Evolutionary conservation across 1,284 basidiomycete genomes (phyloP).

Genomic region (Stereum hirsutum): DNA sequence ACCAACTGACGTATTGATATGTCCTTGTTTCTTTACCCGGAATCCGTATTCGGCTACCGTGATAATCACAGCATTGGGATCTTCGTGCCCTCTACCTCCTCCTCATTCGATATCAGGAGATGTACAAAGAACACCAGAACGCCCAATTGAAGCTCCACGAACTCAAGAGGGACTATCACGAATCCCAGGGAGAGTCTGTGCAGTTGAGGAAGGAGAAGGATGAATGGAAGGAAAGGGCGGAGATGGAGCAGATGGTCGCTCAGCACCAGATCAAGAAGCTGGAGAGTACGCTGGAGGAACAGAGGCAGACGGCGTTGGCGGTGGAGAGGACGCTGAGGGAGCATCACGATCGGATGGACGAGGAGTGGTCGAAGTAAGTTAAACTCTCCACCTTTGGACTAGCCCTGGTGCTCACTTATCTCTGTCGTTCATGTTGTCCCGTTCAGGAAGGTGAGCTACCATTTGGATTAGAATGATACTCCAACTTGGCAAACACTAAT

Average conservation of each 20-base stretch:
- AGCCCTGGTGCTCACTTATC: constrained; percentile 12
- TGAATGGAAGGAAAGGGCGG: too few species aligned
- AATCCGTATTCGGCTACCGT: too few species aligned
- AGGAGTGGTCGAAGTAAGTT: constrained; percentile 6
- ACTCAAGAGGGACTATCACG: constrained; percentile 8
- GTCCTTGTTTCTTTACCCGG: too few species aligned
- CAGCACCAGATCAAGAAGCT: background rate
- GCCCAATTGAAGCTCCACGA: constrained; percentile 9
- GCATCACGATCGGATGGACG: background rate
- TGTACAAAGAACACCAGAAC: constrained; percentile 13
- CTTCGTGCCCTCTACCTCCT: constrained; percentile 13
- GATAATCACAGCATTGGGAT: constrained; percentile 13
- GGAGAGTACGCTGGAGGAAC: background rate
- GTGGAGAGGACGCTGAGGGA: constrained; percentile 2
- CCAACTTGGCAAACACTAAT: too few species aligned
- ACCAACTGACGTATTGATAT: too few species aligned
- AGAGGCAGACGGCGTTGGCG: background rate
- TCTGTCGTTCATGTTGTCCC: too few species aligned
- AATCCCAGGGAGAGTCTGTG: constrained; percentile 6
- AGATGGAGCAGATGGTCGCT: constrained; percentile 1
- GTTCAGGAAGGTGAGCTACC: too few species aligned
- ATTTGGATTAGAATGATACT: too few species aligned
- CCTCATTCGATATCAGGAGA: constrained; percentile 12
- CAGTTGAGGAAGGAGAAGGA: constrained; percentile 6
- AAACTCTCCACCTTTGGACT: constrained; percentile 9